A percentile compares a stretch with the other conserved stretches of the same genome.
phyloP scores from a whole-genome alignment of 768 basidiomycete species.

The Sarcodon aspratus region DNA sequence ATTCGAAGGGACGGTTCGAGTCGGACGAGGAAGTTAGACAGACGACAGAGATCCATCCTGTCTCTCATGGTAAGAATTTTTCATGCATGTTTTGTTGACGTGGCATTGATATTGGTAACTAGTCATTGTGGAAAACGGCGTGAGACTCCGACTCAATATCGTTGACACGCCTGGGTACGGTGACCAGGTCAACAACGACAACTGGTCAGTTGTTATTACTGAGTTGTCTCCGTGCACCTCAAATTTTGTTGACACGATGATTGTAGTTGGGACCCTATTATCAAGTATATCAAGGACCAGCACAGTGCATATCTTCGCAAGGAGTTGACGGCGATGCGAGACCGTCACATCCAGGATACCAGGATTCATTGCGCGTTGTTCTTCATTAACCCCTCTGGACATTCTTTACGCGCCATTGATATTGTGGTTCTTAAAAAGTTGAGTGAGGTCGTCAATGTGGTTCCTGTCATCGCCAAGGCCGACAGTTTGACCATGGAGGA shows the following conservation, averaged over 20 bases:
- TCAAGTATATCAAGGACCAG: conserved; percentile 99
- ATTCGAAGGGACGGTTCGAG: conserved; percentile 89
- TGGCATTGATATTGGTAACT: background rate
- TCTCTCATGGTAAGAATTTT: conserved; percentile 67
- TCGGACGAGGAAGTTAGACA: conserved; percentile 84
- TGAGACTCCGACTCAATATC: conserved; percentile 90
- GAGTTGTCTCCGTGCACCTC: background rate
- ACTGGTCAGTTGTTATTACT: conserved; percentile 50
- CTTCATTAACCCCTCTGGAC: conserved; percentile 99
- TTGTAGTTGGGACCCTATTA: conserved; percentile 94
- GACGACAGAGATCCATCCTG: conserved; percentile 95
- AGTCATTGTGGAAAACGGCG: conserved; percentile 97
- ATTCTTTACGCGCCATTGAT: conserved; percentile 91
- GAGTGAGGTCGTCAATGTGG: conserved; percentile 97
- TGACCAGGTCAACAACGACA: conserved; percentile 98
- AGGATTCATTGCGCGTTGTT: conserved; percentile 97
- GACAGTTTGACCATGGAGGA: conserved; percentile 93
- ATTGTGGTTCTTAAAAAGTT: conserved; percentile 99
- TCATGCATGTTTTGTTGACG: background rate
- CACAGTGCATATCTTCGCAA: conserved; percentile 98
- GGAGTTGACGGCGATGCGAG: conserved; percentile 96
- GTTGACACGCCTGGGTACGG: conserved; percentile 98
- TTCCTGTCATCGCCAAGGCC: conserved; percentile 97
- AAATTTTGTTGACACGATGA: background rate
- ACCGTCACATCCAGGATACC: conserved; percentile 97